These are phyloP conservation scores for Salix viminalis DNA, from an alignment of 345 rosid genomes.

Conservation along the genomic window DNA sequence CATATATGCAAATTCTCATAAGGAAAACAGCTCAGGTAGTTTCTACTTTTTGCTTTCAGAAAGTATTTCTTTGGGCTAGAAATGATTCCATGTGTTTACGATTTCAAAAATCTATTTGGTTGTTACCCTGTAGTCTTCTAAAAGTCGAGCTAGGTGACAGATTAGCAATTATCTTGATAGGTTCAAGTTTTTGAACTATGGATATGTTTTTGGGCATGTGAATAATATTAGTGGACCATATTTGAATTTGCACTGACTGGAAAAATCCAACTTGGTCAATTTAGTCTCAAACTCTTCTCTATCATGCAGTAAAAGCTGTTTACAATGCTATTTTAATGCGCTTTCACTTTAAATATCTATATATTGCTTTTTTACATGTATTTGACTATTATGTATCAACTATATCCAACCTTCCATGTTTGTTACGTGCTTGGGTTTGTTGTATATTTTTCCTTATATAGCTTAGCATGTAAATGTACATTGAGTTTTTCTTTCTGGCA, in stretches of 20 bases:
- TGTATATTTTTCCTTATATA: no score
- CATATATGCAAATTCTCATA: neutral
- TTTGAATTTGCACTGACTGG: neutral
- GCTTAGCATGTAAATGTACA: no score
- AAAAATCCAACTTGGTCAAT: neutral
- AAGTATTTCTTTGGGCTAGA: neutral
- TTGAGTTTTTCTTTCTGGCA: no score
- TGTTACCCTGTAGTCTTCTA: neutral
- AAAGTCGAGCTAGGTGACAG: neutral
- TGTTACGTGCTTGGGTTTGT: no score
- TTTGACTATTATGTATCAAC: neutral
- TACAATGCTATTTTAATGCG: neutral
- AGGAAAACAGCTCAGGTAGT: constrained; percentile 20
- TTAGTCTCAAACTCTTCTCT: neutral
- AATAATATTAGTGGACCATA: neutral
- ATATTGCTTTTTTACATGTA: neutral
- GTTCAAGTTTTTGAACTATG: neutral
- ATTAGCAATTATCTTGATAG: neutral
- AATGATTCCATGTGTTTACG: neutral
- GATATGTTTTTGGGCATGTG: neutral
- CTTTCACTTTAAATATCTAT: neutral
- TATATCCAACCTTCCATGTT: neutral
- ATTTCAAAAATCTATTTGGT: neutral
- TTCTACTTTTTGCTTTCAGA: constrained; percentile 10
- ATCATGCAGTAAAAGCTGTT: neutral